Base-by-base conservation (phyloP, 108 stramenopile genomes). In the Hondaea fermentalgiana region DNA sequence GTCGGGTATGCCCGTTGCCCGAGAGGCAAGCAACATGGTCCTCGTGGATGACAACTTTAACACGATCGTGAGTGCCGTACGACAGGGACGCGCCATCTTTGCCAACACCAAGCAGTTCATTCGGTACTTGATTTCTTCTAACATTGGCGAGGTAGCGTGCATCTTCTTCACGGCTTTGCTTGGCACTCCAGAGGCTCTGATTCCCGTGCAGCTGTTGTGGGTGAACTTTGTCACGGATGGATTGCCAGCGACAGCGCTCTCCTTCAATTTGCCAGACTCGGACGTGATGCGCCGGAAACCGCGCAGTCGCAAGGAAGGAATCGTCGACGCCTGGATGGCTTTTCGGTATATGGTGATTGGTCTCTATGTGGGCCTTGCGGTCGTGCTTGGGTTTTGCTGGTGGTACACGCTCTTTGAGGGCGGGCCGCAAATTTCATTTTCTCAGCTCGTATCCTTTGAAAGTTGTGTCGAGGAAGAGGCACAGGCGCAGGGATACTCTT, bases 41-140 rank as follows among this genome's bases (percentile, higher is more conserved):
- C 90, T 99, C 25, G 97, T 97, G 16, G 98, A 99, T 87, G 98
- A 99, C 89, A 97, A 99, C 92, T 99, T 99, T 89, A 96, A 96
- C 19, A 97, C 98, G 35, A 99, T 99, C 87, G 98, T 99, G 28
- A 91, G 90, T 21, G 98, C 98, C 8, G 97, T 99, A 19, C 97
- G 98, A 92, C 97, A 98, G 93, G 99, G 99, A 3, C 93, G 99
- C 17, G 95, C 96, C 57, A 98, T 99, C 88, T 98, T 97, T 92
- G 96, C 96, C 88, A 98, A 98, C 91, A 98, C 99, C 97, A 97
- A 98, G 93, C 95, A 97, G 5, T 99, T 99, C 93, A 97, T 99
- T 69, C 97, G 97, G 72, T 99, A 99, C 92, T 95, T 98, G 89
- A 97, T 99, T 53, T 95, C 95, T 59, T 98, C 97, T 91, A 99